A percentile compares a stretch with the other conserved stretches of the same genome.
phyloP scores from a whole-genome alignment of 805 yeast genomes.

The Clavispora phyllophila region DNA sequence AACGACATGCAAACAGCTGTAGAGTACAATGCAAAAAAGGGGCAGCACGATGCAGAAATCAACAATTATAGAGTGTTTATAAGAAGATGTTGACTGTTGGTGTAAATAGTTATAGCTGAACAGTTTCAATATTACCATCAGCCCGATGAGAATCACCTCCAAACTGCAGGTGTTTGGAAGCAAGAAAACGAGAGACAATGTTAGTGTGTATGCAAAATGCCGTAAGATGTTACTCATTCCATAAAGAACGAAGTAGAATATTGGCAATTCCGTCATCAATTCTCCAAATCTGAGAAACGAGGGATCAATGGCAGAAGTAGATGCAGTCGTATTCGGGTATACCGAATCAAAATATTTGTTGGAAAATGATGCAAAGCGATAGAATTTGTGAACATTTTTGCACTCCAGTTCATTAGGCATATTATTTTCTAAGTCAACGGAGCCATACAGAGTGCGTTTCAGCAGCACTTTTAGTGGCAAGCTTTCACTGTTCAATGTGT shows the following conservation, averaged over 20 bases:
- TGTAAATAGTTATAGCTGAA: slow-evolving; percentile 13
- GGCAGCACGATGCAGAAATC: slow-evolving; percentile 1
- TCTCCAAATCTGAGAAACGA: slow-evolving; percentile 12
- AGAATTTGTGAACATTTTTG: slow-evolving; percentile 19
- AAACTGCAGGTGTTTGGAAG: neutral
- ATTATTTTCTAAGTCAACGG: slow-evolving; percentile 15
- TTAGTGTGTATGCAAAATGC: slow-evolving; percentile 9
- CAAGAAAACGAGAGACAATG: neutral
- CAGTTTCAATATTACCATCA: slow-evolving; percentile 4
- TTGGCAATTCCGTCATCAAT: slow-evolving; percentile 6
- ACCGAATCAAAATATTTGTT: slow-evolving; percentile 13
- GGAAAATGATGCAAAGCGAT: slow-evolving; percentile 17
- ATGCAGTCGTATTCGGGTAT: slow-evolving; percentile 2
- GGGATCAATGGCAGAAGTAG: slow-evolving; percentile 10
- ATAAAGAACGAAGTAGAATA: slow-evolving; percentile 6
- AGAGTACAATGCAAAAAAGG: neutral
- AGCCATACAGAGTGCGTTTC: slow-evolving; percentile 8
- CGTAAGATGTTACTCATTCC: slow-evolving; percentile 6
- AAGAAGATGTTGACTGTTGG: slow-evolving; percentile 9
- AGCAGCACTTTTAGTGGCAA: slow-evolving; percentile 7
- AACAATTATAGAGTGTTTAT: slow-evolving; percentile 7
- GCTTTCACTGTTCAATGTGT: slow-evolving; percentile 6
- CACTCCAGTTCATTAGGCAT: slow-evolving; percentile 7
- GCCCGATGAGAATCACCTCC: neutral
- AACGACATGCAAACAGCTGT: neutral